These are phyloP conservation scores for Ceratocystis diversiconidia DNA, from an alignment of 2,329 filamentous ascomycete genomes.

Conservation along the genomic window DNA sequence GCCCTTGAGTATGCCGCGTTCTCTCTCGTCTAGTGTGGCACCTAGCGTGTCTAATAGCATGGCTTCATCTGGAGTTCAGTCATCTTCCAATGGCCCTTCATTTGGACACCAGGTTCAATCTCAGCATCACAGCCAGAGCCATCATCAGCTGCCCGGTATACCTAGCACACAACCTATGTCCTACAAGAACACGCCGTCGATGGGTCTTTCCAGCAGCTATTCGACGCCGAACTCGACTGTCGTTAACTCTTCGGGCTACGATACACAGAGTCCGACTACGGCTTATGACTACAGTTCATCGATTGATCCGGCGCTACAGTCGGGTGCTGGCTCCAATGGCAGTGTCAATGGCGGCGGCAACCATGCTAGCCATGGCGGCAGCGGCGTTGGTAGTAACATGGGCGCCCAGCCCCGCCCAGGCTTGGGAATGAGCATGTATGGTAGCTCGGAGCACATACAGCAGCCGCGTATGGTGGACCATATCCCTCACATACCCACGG, in stretches of 20 bases:
- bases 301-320: constrained; percentile 50
- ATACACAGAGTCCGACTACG: constrained; percentile 13
- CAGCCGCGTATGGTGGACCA: constrained; percentile 15
- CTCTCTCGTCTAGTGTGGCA: not conserved
- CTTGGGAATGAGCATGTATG: not conserved
- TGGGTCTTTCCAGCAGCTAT: constrained; percentile 14
- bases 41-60: not conserved
- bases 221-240: constrained; percentile 15
- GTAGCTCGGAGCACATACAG: constrained; percentile 7
- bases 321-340: not conserved
- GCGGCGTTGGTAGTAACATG: not conserved
- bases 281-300: constrained; percentile 40
- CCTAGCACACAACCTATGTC: constrained; percentile 8
- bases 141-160: constrained; percentile 12
- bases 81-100: not conserved
- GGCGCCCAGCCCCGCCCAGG: not conserved
- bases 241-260: constrained; percentile 15
- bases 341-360: not conserved
- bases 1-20: not conserved
- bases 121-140: not conserved
- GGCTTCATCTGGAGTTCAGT: constrained; percentile 7
- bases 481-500: constrained; percentile 13
- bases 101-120: not conserved
- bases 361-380: not conserved
- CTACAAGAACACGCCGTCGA: constrained; percentile 14